Conservation (phyloP, 495 filamentous ascomycete genomes). For the Lophium mytilinum region DNA sequence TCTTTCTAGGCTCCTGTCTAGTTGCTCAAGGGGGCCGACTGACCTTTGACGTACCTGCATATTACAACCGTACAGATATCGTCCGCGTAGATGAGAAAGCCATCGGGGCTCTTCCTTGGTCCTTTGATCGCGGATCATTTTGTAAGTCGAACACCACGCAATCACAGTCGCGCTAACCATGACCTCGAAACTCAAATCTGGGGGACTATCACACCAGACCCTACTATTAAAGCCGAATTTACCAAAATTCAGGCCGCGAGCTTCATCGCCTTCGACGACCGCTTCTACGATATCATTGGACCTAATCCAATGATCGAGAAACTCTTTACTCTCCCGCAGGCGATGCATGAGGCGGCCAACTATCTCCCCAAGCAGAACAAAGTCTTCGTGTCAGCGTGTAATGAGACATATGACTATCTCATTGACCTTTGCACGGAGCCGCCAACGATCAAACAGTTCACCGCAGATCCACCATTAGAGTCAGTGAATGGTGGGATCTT, state of each 20-base stretch:
- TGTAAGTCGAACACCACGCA: neutral
- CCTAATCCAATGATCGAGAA: conserved; percentile 26
- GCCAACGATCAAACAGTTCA: conserved; percentile 11
- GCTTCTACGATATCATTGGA: conserved; percentile 34
- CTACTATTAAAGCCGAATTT: neutral
- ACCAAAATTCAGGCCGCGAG: conserved; percentile 16
- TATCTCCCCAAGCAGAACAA: conserved; percentile 36
- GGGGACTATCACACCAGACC: neutral
- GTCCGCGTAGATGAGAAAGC: neutral
- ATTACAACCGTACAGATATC: neutral
- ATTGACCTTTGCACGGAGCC: conserved; percentile 11
- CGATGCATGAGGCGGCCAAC: conserved; percentile 38
- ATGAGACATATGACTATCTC: neutral
- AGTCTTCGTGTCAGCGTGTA: conserved; percentile 25
- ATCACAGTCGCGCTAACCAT: neutral
- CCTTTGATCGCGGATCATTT: neutral
- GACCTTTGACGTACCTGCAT: neutral
- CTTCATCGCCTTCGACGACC: conserved; percentile 36
- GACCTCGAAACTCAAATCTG: neutral
- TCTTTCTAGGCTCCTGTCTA: neutral
- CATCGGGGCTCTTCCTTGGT: neutral
- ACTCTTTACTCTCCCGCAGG: conserved; percentile 29
- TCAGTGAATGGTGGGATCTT: conserved; percentile 20
- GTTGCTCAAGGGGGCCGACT: neutral
- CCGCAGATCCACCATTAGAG: conserved; percentile 16